phyloP scores from a whole-genome alignment of 495 filamentous ascomycete genomes.

The Aspergillus asperescens region DNA sequence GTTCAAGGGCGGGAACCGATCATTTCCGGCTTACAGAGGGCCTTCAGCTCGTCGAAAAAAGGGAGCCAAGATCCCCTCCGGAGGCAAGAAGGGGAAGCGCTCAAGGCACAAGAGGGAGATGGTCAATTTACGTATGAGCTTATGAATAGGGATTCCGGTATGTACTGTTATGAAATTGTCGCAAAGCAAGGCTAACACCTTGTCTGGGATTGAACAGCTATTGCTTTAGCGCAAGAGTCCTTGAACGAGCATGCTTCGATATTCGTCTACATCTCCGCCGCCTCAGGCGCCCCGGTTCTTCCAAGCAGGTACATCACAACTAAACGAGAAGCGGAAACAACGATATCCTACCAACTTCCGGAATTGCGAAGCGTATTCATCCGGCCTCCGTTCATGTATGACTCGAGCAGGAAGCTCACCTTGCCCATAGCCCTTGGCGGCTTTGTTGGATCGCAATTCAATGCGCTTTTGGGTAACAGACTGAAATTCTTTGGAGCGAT shows the following conservation, averaged over 20 bases:
- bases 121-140: constrained; percentile 91
- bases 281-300: constrained; percentile 75
- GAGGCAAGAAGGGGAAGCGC: constrained; percentile 49
- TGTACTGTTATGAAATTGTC: constrained; percentile 7
- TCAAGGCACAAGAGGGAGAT: constrained; percentile 58
- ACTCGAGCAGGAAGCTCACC: constrained; percentile 74
- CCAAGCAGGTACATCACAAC: constrained; percentile 83
- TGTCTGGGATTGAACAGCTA: constrained; percentile 32
- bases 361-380: constrained; percentile 75
- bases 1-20: constrained; percentile 74
- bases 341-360: constrained; percentile 66
- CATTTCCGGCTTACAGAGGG: constrained; percentile 64
- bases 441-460: constrained; percentile 62
- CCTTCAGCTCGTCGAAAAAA: constrained; percentile 62
- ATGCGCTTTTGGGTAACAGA: constrained; percentile 65
- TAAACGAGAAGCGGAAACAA: constrained; percentile 83
- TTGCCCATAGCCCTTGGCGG: constrained; percentile 74
- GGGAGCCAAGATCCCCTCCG: constrained; percentile 65
- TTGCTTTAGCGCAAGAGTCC: constrained; percentile 81
- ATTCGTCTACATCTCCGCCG: constrained; percentile 86
- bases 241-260: constrained; percentile 54
- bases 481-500: constrained; percentile 71
- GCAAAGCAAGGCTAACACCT: constrained; percentile 15
- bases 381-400: constrained; percentile 84
- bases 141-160: constrained; percentile 88